These are phyloP conservation scores for Hypoxylon rubiginosum DNA, from an alignment of 2,329 filamentous ascomycete species.

Conservation along the genomic window DNA sequence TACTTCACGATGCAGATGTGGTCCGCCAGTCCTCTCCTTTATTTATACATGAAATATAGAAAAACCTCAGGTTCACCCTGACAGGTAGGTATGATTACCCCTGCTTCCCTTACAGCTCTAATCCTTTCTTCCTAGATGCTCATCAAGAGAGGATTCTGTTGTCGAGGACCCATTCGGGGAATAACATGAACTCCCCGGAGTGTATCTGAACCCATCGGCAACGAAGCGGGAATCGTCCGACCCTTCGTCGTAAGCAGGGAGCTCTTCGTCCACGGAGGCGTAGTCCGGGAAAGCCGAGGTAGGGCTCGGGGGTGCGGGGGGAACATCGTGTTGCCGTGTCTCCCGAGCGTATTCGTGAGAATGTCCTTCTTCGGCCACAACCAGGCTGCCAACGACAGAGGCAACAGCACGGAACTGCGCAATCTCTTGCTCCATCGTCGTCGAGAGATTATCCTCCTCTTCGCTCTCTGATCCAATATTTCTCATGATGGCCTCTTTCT, in stretches of 20 bases:
- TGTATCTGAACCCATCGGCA: conserved; percentile 60
- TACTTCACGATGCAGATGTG: neutral
- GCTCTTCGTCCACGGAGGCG: conserved; percentile 54
- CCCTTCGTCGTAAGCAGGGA: conserved; percentile 59
- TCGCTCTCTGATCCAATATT: conserved; percentile 44
- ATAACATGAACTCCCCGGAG: conserved; percentile 51
- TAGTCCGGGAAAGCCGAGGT: conserved; percentile 52
- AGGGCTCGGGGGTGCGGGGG: conserved; percentile 47
- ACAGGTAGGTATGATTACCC: neutral
- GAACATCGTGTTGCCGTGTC: conserved; percentile 39
- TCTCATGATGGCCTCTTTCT: conserved; percentile 55
- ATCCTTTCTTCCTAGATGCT: conserved; percentile 47
- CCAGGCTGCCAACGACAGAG: conserved; percentile 60
- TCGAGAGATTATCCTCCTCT: conserved; percentile 50
- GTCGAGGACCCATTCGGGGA: conserved; percentile 42
- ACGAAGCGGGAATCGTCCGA: conserved; percentile 54
- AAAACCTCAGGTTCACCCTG: neutral
- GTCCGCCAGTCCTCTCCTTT: neutral
- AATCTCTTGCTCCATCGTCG: conserved; percentile 64
- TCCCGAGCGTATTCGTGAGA: conserved; percentile 33
- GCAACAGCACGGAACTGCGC: conserved; percentile 62
- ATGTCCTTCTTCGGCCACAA: conserved; percentile 60
- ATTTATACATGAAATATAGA: neutral
- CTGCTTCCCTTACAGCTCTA: conserved; percentile 18
- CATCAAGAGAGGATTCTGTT: conserved; percentile 46